Conservation (phyloP, 257 asterid species). For the Buddleja alternifolia region DNA sequence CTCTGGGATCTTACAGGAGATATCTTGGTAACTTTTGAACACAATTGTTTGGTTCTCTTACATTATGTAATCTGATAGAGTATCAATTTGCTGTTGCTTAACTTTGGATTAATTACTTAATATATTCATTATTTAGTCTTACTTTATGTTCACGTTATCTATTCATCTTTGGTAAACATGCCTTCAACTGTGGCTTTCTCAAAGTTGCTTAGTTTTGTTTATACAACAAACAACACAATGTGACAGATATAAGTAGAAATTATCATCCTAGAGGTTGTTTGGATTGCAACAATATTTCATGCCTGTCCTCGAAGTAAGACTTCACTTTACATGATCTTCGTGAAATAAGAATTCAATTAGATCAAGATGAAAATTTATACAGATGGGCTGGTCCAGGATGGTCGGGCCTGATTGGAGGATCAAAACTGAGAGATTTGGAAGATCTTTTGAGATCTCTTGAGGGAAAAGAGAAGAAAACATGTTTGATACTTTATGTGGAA, state of each 20-base stretch:
- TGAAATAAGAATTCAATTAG: background rate
- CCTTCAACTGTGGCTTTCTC: constrained; percentile 3
- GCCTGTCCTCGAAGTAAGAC: background rate
- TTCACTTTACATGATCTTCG: background rate
- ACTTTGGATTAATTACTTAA: constrained; percentile 8
- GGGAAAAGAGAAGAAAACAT: no score
- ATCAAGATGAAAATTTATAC: background rate
- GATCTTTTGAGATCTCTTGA: no score
- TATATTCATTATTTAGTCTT: background rate
- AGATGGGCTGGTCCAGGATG: background rate
- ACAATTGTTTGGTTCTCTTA: constrained; percentile 16
- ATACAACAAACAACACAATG: background rate
- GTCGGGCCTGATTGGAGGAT: background rate
- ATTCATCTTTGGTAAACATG: constrained; percentile 12
- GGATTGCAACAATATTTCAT: background rate
- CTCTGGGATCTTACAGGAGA: constrained; percentile 92
- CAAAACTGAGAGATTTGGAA: background rate
- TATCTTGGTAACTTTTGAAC: constrained; percentile 64
- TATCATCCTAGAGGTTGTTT: background rate
- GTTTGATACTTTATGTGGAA: background rate
- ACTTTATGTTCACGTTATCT: constrained; percentile 7
- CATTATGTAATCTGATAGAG: constrained; percentile 1
- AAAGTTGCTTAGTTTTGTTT: background rate
- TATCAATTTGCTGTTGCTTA: constrained; percentile 15
- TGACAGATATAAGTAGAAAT: background rate